Conservation (phyloP, 108 stramenopile genomes). For the Nitzschia sp. region DNA sequence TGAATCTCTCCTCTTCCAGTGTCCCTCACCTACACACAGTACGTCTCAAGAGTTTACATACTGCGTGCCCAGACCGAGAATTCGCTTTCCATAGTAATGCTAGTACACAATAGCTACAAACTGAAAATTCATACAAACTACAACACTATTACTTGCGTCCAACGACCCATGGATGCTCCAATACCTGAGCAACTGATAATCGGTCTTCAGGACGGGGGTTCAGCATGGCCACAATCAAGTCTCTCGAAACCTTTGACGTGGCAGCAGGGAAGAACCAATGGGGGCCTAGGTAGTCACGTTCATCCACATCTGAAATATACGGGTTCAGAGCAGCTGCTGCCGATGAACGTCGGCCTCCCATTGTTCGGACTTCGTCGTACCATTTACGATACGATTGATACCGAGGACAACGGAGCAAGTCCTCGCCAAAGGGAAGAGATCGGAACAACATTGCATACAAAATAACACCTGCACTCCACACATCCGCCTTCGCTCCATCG, state of each 20-base stretch:
- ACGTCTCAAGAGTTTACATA: too few species aligned
- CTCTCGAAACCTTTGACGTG: slow-evolving; percentile 61
- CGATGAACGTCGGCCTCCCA: slow-evolving; percentile 56
- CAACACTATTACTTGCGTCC: slow-evolving; percentile 5
- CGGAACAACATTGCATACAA: slow-evolving; percentile 88
- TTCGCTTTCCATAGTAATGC: too few species aligned
- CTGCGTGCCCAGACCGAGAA: too few species aligned
- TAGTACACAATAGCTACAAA: too few species aligned
- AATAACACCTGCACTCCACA: slow-evolving; percentile 94
- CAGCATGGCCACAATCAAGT: slow-evolving; percentile 86
- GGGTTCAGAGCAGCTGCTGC: slow-evolving; percentile 60
- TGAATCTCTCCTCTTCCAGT: too few species aligned
- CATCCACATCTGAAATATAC: slow-evolving; percentile 61
- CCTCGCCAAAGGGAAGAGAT: slow-evolving; percentile 88
- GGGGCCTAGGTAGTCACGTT: slow-evolving; percentile 69
- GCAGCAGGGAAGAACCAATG: slow-evolving; percentile 82
- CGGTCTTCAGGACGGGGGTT: slow-evolving; percentile 76
- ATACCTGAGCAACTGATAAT: slow-evolving; percentile 64
- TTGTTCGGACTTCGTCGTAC: slow-evolving; percentile 73
- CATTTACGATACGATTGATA: slow-evolving; percentile 83
- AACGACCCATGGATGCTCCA: slow-evolving; percentile 73
- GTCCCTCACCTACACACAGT: too few species aligned
- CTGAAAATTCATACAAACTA: too few species aligned
- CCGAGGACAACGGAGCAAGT: slow-evolving; percentile 81
- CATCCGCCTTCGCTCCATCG: slow-evolving; percentile 90